Evolutionary conservation across 2,329 filamentous ascomycete species (phyloP), one percentile per base, ranked within the genome.

Genomic region (Claviceps citrina): DNA sequence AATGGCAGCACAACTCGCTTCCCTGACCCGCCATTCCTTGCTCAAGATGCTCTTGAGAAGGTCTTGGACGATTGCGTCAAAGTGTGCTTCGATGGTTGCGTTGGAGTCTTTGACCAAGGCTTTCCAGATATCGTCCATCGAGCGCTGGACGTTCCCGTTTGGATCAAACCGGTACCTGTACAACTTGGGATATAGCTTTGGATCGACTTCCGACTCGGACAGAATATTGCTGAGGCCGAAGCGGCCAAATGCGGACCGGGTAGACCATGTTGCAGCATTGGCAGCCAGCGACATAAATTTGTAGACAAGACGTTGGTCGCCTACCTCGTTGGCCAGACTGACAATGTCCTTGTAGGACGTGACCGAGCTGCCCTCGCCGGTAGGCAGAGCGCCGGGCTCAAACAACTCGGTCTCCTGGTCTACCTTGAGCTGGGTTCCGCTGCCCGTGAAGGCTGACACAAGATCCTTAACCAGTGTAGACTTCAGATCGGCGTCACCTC

Each of bases 271-370:
- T 1, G 87, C 86, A 36, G 93, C 93, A 53, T 95, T 94, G 2
- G 86, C 85, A 3, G 91, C 91, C 49, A 98, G 70, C 0, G 87
- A 89, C 91, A 98, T 98, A 63, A 98, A 96, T 45, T 87, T 85
- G 65, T 98, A 98, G 1, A 96, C 84, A n/a, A 98, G 67, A 49
- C 83, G 87, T 43, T 91, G 89, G 52, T 98, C 89, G 9, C 91
- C 91, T 26, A 95, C 87, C 61, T 98, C 91, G 32, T 89, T 84
- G n/a, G 91, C 91, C 36, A 98, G 67, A 49, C 72, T 91, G 59
- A 98, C 83, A 48, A 98, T 96, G 54, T 98, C 91, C 56, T 93
- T 94, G 65, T 98, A 98, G 0, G 89, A 96, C 0, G 85, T 95
- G 41, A 96, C 75, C 0, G 86, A 86, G 48, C 73, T 84, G 7